phyloP scores from a whole-genome alignment of 1,284 basidiomycete species.

The Cryptococcus sp. region DNA sequence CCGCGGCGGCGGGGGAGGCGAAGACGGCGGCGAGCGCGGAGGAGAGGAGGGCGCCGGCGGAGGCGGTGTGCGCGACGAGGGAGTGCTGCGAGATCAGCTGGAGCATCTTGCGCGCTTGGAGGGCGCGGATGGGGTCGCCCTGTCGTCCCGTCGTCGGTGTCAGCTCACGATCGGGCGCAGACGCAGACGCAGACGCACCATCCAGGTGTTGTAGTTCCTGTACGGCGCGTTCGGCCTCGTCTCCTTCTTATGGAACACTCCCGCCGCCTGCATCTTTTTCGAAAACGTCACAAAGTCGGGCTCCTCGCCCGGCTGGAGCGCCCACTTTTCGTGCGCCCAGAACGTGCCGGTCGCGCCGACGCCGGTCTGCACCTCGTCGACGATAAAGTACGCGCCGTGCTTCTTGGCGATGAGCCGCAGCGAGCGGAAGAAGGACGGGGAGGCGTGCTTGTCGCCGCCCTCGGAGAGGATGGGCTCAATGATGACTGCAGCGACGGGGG shows the following conservation, averaged over 20 bases:
- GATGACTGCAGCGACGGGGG: conserved; percentile 56
- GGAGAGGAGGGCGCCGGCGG: conserved; percentile 18
- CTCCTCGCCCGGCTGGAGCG: conserved; percentile 45
- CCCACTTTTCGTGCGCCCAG: conserved; percentile 60
- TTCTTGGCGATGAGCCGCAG: conserved; percentile 53
- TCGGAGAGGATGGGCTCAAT: conserved; percentile 59
- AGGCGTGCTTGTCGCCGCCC: conserved; percentile 58
- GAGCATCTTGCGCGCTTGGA: conserved; percentile 56
- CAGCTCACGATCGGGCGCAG: neutral
- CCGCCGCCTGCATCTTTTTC: conserved; percentile 55
- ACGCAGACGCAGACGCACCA: conserved; percentile 38
- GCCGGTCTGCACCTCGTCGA: conserved; percentile 56
- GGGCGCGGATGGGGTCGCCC: conserved; percentile 53
- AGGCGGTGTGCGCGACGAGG: conserved; percentile 28
- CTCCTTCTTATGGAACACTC: conserved; percentile 55
- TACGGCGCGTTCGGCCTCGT: conserved; percentile 54
- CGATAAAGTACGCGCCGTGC: conserved; percentile 56
- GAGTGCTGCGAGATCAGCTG: conserved; percentile 44
- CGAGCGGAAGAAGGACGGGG: conserved; percentile 54
- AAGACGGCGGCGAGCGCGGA: conserved; percentile 22
- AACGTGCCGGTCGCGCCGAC: conserved; percentile 57
- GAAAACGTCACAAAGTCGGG: conserved; percentile 58
- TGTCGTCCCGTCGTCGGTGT: neutral
- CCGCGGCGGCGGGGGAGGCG: conserved; percentile 6
- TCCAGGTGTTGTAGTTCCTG: conserved; percentile 49